Base-by-base conservation (phyloP, 179 eudicot genomes). In the Silene vulgaris region DNA sequence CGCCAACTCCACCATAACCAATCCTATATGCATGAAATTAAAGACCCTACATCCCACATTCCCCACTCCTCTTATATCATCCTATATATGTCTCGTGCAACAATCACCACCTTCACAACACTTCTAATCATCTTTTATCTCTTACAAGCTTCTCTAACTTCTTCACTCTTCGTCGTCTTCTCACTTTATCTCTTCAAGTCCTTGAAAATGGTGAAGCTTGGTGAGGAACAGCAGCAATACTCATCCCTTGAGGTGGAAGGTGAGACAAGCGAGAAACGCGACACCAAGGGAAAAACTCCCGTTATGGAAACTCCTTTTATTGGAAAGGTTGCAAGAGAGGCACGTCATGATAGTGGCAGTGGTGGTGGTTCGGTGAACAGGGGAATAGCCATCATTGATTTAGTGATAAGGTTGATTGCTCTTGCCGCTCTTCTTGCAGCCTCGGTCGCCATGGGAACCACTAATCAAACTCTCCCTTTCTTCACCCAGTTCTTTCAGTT, bases 401-500 rank as follows among this genome's bases (percentile, higher is more conserved):
- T 94, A 77, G 81, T 94, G 4, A 60, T 89, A 8, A 87, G 98
- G 82, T 67, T 94, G 8, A 79, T 86, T 29, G 90, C 90, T 23
- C 79, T 89, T 35, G 89, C 82, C 0, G 89, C 96, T 30, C 84
- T 88, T 52, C 78, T 94, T n/a, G 92, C 86, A 23, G 96, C 97
- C 5, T 77, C 94, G 0, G 61, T 85, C 20, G 76, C 88, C 8
- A 94, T 94, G 98, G 98, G 92, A 28, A 94, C 97, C 23, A 87
- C 98, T 56, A 89, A 89, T 20, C 89, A 94, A 76, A 88, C 95
- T 63, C 93, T 91, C 20, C 97, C 91, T 5, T 89, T 91, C 74
- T 89, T 89, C 87, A 93, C 95, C 7, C 98, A 89, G 82, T 93
- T 93, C 85, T 87, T 89, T 67, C 95, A 87, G 80, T 91, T 91